Conservation (phyloP, 2,329 filamentous ascomycete species). For the Alternaria ethzedia region DNA sequence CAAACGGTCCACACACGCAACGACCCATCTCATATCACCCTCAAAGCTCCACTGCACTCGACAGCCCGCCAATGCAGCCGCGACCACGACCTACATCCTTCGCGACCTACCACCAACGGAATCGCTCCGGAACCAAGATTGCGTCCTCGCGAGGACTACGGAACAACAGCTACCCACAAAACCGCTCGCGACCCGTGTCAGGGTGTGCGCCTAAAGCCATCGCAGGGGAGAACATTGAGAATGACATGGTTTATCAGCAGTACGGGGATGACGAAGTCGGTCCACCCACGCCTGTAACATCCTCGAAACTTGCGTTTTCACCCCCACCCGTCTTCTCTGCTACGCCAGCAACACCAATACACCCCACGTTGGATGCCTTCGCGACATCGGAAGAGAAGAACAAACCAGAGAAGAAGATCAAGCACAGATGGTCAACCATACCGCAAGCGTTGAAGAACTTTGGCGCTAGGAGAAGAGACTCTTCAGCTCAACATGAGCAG, state of each 20-base stretch:
- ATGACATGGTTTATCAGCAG: conserved; percentile 24
- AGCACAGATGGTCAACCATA: conserved; percentile 34
- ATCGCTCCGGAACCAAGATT: conserved; percentile 36
- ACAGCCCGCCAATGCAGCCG: conserved; percentile 21
- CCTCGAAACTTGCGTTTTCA: conserved; percentile 6
- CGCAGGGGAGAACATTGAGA: conserved; percentile 32
- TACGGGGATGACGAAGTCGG: conserved; percentile 24
- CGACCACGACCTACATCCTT: conserved; percentile 35
- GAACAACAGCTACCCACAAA: conserved; percentile 30
- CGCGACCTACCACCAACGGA: conserved; percentile 29
- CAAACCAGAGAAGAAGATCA: conserved; percentile 28
- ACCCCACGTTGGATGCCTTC: conserved; percentile 8
- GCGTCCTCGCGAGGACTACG: conserved; percentile 37
- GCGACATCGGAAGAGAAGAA: conserved; percentile 14
- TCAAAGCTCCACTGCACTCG: conserved; percentile 21
- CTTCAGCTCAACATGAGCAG: conserved; percentile 18
- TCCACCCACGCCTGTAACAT: conserved; percentile 25
- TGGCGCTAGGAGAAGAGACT: conserved; percentile 22
- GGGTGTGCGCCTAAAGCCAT: conserved; percentile 22
- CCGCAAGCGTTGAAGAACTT: conserved; percentile 30
- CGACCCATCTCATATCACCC: conserved; percentile 23
- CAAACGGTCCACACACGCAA: conserved; percentile 2
- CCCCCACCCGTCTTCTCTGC: conserved; percentile 7
- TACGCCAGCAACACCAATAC: conserved; percentile 20
- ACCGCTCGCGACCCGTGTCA: conserved; percentile 31